phyloP scores from a whole-genome alignment of 2,329 filamentous ascomycete genomes.

The Aspergillus piperis region DNA sequence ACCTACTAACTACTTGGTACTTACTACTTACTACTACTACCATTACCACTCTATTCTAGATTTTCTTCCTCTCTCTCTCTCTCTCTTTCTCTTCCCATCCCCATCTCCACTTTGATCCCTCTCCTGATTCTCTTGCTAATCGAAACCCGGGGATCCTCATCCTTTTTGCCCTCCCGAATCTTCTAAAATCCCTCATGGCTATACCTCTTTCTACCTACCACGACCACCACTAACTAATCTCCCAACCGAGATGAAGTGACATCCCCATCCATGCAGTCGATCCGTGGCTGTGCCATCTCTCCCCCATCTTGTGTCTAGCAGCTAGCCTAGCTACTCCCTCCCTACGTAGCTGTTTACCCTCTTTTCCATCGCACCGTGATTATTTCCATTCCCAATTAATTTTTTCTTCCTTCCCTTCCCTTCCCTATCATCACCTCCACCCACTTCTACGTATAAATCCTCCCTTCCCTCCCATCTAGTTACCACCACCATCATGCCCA shows the following conservation, averaged over 20 bases:
- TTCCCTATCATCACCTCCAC: slow-evolving; percentile 13
- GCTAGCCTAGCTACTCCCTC: background rate
- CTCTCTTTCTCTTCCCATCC: background rate
- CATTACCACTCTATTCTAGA: background rate
- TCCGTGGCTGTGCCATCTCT: slow-evolving; percentile 16
- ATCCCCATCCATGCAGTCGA: slow-evolving; percentile 18
- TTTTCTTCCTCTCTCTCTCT: too few relatives aligned
- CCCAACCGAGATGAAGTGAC: slow-evolving; percentile 5
- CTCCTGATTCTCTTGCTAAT: background rate
- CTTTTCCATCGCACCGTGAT: background rate
- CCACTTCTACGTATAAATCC: slow-evolving; percentile 23
- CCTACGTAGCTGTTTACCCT: background rate
- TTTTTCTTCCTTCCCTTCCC: slow-evolving; percentile 13
- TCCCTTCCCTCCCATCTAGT: slow-evolving; percentile 11
- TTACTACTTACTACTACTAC: too few relatives aligned
- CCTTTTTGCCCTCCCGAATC: background rate
- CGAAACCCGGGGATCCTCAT: background rate
- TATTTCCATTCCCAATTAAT: background rate
- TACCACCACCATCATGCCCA: slow-evolving; percentile 4
- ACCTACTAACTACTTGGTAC: too few relatives aligned
- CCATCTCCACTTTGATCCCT: background rate
- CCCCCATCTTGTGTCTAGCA: background rate
- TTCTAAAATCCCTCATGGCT: background rate
- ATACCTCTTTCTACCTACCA: background rate
- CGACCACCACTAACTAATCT: background rate